Evolutionary conservation across 2,329 filamentous ascomycete genomes (phyloP).

Genomic region (Ophiostoma piceae): DNA sequence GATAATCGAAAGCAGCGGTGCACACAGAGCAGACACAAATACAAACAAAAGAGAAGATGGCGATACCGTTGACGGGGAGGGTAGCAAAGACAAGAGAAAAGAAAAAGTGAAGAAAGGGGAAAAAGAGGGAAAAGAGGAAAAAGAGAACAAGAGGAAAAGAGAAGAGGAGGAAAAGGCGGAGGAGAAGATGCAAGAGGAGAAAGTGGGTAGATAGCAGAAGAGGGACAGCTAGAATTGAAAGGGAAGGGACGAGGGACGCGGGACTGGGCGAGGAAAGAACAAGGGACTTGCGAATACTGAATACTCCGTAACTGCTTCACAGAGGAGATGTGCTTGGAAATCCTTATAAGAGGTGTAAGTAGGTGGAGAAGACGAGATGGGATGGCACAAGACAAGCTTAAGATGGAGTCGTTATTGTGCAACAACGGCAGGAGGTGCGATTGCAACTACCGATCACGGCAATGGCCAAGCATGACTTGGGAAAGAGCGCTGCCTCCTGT

Average conservation of each 20-base stretch:
- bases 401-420: background rate
- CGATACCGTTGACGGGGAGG: conserved; percentile 25
- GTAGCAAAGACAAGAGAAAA: conserved; percentile 16
- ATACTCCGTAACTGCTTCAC: too few species aligned
- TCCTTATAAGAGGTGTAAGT: conserved; percentile 12
- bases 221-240: conserved; percentile 12
- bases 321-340: background rate
- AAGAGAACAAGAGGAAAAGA: background rate
- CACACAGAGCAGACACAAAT: conserved; percentile 15
- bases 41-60: conserved; percentile 23
- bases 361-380: background rate
- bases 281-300: too few species aligned
- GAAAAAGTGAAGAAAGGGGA: conserved; percentile 14
- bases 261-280: background rate
- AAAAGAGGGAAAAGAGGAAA: conserved; percentile 13
- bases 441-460: background rate
- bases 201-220: conserved; percentile 17
- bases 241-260: background rate
- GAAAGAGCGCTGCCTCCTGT: background rate
- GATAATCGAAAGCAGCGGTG: conserved; percentile 4
- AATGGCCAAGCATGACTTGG: too few species aligned
- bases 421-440: background rate
- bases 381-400: background rate
- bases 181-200: conserved; percentile 19
- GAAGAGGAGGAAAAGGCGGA: conserved; percentile 14